Conservation (phyloP, 2,329 filamentous ascomycete species). For the Onygenales sp. region DNA sequence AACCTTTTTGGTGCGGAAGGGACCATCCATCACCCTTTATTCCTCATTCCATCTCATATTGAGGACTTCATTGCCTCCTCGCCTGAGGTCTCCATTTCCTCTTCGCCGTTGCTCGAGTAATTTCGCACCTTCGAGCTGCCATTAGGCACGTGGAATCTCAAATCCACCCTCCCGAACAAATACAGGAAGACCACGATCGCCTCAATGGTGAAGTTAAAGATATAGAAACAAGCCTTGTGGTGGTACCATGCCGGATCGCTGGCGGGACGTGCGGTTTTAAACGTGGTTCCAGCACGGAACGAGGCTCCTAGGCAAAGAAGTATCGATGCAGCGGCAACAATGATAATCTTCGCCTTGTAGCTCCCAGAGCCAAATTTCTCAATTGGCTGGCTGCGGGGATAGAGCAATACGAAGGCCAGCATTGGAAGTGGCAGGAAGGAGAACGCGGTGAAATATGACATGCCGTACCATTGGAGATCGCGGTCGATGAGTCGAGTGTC, state of each 20-base stretch:
- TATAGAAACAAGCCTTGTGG: constrained; percentile 63
- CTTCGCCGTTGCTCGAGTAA: neutral
- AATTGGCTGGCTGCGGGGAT: constrained; percentile 34
- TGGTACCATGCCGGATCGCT: constrained; percentile 59
- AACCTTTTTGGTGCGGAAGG: no score
- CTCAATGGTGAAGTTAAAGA: constrained; percentile 69
- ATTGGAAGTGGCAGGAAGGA: constrained; percentile 59
- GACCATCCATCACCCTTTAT: no score
- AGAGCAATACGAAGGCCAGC: constrained; percentile 38
- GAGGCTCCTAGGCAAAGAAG: constrained; percentile 59
- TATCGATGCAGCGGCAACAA: constrained; percentile 50
- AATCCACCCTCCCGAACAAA: constrained; percentile 59
- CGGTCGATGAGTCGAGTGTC: constrained; percentile 45
- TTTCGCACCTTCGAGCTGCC: constrained; percentile 38
- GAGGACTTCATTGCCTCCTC: neutral
- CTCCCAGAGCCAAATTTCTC: constrained; percentile 60
- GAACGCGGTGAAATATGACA: constrained; percentile 53
- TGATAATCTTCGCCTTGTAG: constrained; percentile 55
- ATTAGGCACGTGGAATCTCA: constrained; percentile 65
- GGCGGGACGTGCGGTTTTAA: constrained; percentile 39
- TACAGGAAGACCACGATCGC: constrained; percentile 60
- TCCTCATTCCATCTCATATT: neutral
- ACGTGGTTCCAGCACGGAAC: constrained; percentile 56
- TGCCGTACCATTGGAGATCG: constrained; percentile 54
- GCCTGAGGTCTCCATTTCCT: neutral